A percentile compares a stretch with the other conserved stretches of the same genome.
phyloP scores from a whole-genome alignment of 352 stramenopile genomes.

The Pythium dissimile region DNA sequence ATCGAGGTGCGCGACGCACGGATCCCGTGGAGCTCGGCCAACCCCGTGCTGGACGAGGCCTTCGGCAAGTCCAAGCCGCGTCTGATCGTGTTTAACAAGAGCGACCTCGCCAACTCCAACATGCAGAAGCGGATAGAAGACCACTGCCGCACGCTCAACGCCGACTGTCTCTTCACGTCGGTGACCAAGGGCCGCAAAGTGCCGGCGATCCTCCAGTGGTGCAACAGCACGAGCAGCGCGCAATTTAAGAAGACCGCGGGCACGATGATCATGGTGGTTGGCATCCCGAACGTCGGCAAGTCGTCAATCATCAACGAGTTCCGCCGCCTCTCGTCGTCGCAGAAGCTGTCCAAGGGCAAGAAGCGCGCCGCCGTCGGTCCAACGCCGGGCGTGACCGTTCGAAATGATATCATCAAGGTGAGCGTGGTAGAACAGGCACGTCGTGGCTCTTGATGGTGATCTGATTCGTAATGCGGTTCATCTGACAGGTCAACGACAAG shows the following conservation, averaged over 20 bases:
- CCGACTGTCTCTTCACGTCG: slow-evolving; percentile 75
- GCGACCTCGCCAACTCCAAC: slow-evolving; percentile 81
- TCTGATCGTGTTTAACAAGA: slow-evolving; percentile 87
- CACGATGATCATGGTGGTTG: slow-evolving; percentile 87
- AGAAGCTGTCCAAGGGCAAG: slow-evolving; percentile 76
- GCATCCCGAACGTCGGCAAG: slow-evolving; percentile 90
- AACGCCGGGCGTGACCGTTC: slow-evolving; percentile 82
- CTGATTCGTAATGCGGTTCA: too few species aligned
- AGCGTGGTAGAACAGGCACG: slow-evolving; percentile 4
- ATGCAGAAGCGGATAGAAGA: slow-evolving; percentile 73
- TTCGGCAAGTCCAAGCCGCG: slow-evolving; percentile 77
- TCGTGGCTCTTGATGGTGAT: too few species aligned
- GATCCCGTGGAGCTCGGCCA: slow-evolving; percentile 82
- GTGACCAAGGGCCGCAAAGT: slow-evolving; percentile 75
- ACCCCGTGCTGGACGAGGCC: slow-evolving; percentile 72
- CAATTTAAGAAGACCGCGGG: slow-evolving; percentile 85
- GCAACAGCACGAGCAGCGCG: slow-evolving; percentile 61
- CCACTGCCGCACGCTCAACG: slow-evolving; percentile 44
- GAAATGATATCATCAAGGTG: slow-evolving; percentile 89
- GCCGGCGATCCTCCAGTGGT: slow-evolving; percentile 77
- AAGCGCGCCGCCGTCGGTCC: slow-evolving; percentile 79
- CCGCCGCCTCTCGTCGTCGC: slow-evolving; percentile 58
- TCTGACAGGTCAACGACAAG: slow-evolving; percentile 79
- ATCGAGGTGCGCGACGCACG: slow-evolving; percentile 83
- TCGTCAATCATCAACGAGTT: slow-evolving; percentile 90